Evolutionary conservation across 1,284 basidiomycete species (phyloP), one percentile per base, ranked within the genome.

Genomic region (Ustilago curta): DNA sequence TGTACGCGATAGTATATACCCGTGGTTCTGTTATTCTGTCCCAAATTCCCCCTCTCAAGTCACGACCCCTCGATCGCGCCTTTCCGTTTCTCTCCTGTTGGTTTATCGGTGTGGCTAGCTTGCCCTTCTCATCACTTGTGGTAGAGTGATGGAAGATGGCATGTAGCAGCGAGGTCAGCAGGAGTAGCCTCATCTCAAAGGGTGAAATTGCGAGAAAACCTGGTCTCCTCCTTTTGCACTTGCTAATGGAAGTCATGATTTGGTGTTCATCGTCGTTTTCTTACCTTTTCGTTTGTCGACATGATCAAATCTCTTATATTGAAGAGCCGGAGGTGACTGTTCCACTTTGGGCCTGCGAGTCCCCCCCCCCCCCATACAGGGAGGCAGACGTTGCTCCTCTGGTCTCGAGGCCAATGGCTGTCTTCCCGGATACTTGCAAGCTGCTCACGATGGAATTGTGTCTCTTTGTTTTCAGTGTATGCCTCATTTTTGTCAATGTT

Each of bases 1-100:
- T 51, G 50, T 70, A 53, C 49, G 68, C 52, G 54, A 21, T 60
- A 55, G 68, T 65, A 66, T 71, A 71, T 71, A 71, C 63, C 62
- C 68, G 51, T 55, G 52, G 35, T 35, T 59, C 44, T 31, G 29
- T 35, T n/a, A n/a, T 48, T 23, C 40, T 29, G 18, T 50, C 25
- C n/a, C 18, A 25, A 1, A 9, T 32, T 23, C 39, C 32, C 32
- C 40, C 50, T n/a, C 12, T 42, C 51, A 51, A 6, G 39, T 35
- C 35, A 18, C 19, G n/a, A 21, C 8, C 39, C 27, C n/a, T 31
- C 37, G 52, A 53, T 50, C 21, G 64, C 43, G 42, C 25, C 29
- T 16, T 37, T 23, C 35, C 43, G 21, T 18, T 23, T 19, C 7
- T 18, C 18, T n/a, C 19, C 19, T 35, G n/a, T 3, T 19, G 50